Base-by-base conservation (phyloP, 495 filamentous ascomycete genomes). In the Aspergillus sclerotioniger region DNA sequence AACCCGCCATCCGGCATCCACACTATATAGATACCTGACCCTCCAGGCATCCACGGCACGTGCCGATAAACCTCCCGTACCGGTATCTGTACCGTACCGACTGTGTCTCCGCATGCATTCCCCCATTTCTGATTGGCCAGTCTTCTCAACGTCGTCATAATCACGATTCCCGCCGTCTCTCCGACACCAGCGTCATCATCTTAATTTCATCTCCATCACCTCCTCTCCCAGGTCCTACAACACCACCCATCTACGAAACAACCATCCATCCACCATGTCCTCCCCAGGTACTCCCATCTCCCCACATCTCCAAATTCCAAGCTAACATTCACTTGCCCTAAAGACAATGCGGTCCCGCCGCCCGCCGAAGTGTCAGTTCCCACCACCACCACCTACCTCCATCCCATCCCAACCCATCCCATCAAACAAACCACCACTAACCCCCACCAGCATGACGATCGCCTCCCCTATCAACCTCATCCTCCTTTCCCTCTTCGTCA, bases 391-490 rank as follows among this genome's bases (percentile, higher is more conserved):
- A 29, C 32, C 35, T 16, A 28, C 41, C 19, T 49, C 15, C 8
- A 46, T 9, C 9, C 4, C 49, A 43, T 45, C n/a, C 17, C 31
- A 45, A n/a, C 35, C 25, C 35, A 43, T 37, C 4, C 28, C 29
- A 12, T 33, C 37, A 20, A 41, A 54, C 46, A 33, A 43, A 29
- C 45, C 44, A 51, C 39, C 28, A 15, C 45, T 16, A 25, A 25
- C 13, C 19, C 33, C 53, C 15, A 51, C 7, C 67, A 85, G 82
- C 54, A 78, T 82, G 68, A 75, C 82, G 17, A 76, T 95, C 65
- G 77, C 86, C 58, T 87, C 90, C 3, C 91, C 91, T 3, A 86
- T 94, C 62, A 96, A 95, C 75, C 67, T 89, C 31, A 78, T 92
- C 62, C 84, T 96, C 56, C 65, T 90, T 64, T 80, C 82, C 51